A percentile compares a stretch with the other conserved stretches of the same genome.
Evolutionary conservation across 768 basidiomycete genomes (phyloP).

Genomic region (Hydnum rufescens): DNA sequence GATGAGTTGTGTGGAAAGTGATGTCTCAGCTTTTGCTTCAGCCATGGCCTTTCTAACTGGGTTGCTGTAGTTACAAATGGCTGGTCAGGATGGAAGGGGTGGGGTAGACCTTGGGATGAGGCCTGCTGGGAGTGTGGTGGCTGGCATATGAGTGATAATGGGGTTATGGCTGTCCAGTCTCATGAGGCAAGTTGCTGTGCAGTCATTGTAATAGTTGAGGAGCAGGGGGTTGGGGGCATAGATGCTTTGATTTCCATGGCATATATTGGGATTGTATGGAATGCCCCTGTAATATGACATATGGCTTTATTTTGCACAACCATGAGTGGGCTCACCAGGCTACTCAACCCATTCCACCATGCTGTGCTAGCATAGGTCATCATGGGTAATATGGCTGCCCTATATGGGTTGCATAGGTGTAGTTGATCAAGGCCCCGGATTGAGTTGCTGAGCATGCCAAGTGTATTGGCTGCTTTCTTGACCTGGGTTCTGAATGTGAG

Average conservation of each 20-base stretch:
- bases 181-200: conserved; percentile 3
- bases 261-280: conserved; percentile 17
- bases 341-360: conserved; percentile 17
- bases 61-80: too few species aligned
- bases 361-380: conserved; percentile 19
- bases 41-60: too few species aligned
- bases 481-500: conserved; percentile 20
- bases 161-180: too few species aligned
- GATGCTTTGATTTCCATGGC: conserved; percentile 20
- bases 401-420: conserved; percentile 17
- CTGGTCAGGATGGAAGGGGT: too few species aligned
- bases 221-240: conserved; percentile 11
- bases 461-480: conserved; percentile 12
- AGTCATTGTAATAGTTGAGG: conserved; percentile 4
- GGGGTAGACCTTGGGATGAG: too few species aligned
- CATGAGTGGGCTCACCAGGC: conserved; percentile 13
- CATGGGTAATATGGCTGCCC: conserved; percentile 17
- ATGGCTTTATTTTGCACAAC: conserved; percentile 16
- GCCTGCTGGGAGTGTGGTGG: too few species aligned
- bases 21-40: too few species aligned
- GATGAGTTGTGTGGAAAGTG: not conserved
- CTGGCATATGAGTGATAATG: too few species aligned
- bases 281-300: conserved; percentile 18
- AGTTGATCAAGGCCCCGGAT: conserved; percentile 18
- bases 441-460: conserved; percentile 19